phyloP scores from a whole-genome alignment of 441 rosid species.

The Populus tomentosa region DNA sequence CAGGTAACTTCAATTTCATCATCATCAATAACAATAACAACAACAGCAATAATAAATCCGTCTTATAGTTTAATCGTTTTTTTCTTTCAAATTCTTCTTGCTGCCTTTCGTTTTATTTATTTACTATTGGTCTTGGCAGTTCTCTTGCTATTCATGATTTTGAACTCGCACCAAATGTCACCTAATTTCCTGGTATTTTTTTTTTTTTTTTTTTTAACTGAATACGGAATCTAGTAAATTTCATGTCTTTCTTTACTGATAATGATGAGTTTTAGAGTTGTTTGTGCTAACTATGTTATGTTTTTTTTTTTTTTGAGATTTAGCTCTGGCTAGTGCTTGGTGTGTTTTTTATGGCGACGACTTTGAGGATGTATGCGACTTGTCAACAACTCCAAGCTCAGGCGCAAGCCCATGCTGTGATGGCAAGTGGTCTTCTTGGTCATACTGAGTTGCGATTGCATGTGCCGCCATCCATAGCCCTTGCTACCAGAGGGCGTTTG shows the following conservation, averaged over 20 bases:
- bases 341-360: slow-evolving; percentile 80
- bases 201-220: neutral
- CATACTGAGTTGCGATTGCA: slow-evolving; percentile 83
- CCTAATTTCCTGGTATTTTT: slow-evolving; percentile 74
- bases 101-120: neutral
- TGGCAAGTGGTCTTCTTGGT: slow-evolving; percentile 72
- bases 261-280: neutral
- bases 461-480: slow-evolving; percentile 75
- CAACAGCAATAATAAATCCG: too few species aligned
- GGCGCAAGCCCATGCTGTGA: slow-evolving; percentile 78
- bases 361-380: slow-evolving; percentile 85
- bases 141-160: slow-evolving; percentile 78
- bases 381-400: slow-evolving; percentile 96
- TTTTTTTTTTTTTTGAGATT: slow-evolving; percentile 12
- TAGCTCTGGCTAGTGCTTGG: slow-evolving; percentile 94
- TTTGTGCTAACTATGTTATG: neutral
- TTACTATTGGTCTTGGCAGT: slow-evolving; percentile 35
- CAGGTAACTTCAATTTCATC: slow-evolving; percentile 37
- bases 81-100: neutral
- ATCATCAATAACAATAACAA: too few species aligned
- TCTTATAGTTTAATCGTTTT: neutral
- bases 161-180: slow-evolving; percentile 88
- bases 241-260: neutral
- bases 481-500: slow-evolving; percentile 85
- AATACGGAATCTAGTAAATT: neutral